Evolutionary conservation across 1,284 basidiomycete species (phyloP), one percentile per base, ranked within the genome.

Genomic region (Ceratobasidium sp.): DNA sequence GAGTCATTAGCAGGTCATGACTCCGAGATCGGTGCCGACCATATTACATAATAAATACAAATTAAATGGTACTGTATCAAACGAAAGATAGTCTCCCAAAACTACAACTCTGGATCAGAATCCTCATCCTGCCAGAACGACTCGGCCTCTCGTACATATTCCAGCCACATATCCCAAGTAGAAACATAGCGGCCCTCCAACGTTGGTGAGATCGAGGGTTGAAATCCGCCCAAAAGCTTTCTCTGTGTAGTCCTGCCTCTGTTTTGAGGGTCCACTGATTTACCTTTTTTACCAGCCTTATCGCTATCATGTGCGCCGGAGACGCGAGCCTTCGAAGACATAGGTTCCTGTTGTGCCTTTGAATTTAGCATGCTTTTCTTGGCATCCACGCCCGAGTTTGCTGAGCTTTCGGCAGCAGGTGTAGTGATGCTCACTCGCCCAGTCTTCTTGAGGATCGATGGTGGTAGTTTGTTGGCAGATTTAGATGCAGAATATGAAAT

Each of bases 111-210:
- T 36, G 46, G 43, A 23, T 23, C 46, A 52, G 18, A 53, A 41
- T 71, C 69, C 26, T 2, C 53, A 1, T 28, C 34, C 32, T 59
- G 36, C 69, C 69, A 71, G n/a, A 71, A 71, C 34, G 21, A 21
- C 23, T 71, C 55, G 23, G 57, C 69, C 55, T 71, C 69, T 50
- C 34, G 45, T 28, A 55, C 45, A 26, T 26, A 58, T 23, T 50
- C 46, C 34, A 59, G 46, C 69, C 69, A 71, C 45, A 52, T 71
- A 39, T 34, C 69, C 69, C 69, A 71, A 39, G 69, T 71, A 45
- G 41, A 71, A 45, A 50, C 39, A 41, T 50, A 45, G 16, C 21
- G 30, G 4, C 36, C 32, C 8, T 58, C 43, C 28, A 71, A 34
- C 39, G 46, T 18, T 34, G 48, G 41, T 12, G 34, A 59, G 16